Evolutionary conservation across 2,329 filamentous ascomycete genomes (phyloP).

Genomic region (Pseudohalonectria lignicola): DNA sequence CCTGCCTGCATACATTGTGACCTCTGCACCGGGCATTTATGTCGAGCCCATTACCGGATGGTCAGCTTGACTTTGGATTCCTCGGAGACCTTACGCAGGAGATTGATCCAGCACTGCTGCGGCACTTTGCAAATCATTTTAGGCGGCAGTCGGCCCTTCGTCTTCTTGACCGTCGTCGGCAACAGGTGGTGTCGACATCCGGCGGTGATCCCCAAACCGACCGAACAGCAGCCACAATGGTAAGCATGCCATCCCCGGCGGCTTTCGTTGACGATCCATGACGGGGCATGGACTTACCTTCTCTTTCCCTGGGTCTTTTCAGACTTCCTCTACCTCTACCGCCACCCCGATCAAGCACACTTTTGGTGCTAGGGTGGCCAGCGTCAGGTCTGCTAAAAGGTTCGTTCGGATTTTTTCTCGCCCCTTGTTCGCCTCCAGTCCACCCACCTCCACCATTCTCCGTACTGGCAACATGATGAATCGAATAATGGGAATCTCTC

Average conservation of each 20-base stretch:
- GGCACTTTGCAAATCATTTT: background rate
- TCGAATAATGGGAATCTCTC: constrained; percentile 99
- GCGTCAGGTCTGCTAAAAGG: constrained; percentile 83
- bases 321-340: constrained; percentile 65
- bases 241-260: too few species aligned
- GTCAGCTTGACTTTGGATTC: background rate
- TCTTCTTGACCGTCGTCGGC: background rate
- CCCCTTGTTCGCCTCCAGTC: constrained; percentile 2
- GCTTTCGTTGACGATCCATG: too few species aligned
- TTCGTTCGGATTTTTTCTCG: too few species aligned
- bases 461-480: constrained; percentile 61
- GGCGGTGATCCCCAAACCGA: background rate
- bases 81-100: background rate
- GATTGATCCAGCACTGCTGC: background rate
- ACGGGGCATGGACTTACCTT: background rate
- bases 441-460: constrained; percentile 5
- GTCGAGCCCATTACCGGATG: background rate
- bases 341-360: constrained; percentile 58
- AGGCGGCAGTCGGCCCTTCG: background rate
- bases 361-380: constrained; percentile 74
- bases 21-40: background rate
- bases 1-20: background rate
- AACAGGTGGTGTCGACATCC: background rate
- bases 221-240: background rate
- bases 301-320: background rate